Percentiles rank a stretch among this genome's conserved stretches.
These are phyloP conservation scores for Wolfiporia cocos DNA, from an alignment of 1,284 basidiomycete species.

Conservation along the genomic window DNA sequence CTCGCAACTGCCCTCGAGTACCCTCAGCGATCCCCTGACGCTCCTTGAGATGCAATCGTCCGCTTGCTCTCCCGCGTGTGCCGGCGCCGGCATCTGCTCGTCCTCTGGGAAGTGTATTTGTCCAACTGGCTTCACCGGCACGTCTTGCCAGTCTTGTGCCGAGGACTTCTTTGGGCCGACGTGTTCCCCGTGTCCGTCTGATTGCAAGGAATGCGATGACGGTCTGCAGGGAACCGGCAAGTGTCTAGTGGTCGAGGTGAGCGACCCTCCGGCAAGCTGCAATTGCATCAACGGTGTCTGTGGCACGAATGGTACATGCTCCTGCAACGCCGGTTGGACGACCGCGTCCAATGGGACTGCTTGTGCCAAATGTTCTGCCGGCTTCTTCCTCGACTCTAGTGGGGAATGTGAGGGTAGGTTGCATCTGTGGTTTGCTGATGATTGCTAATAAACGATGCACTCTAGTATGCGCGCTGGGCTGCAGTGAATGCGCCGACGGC, in stretches of 20 bases:
- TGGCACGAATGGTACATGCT: slow-evolving; percentile 56
- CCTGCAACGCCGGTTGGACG: slow-evolving; percentile 74
- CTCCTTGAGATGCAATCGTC: slow-evolving; percentile 64
- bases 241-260: slow-evolving; percentile 48
- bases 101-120: slow-evolving; percentile 65
- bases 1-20: slow-evolving; percentile 49
- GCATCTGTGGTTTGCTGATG: not conserved
- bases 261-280: slow-evolving; percentile 55
- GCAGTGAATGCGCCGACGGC: slow-evolving; percentile 56
- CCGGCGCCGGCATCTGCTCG: slow-evolving; percentile 64
- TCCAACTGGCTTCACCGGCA: slow-evolving; percentile 64
- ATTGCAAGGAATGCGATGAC: slow-evolving; percentile 66
- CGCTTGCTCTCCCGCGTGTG: slow-evolving; percentile 65
- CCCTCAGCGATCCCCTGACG: slow-evolving; percentile 39
- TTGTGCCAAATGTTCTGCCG: slow-evolving; percentile 65
- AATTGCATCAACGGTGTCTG: slow-evolving; percentile 77
- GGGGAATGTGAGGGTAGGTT: slow-evolving; percentile 68
- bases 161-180: slow-evolving; percentile 65
- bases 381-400: slow-evolving; percentile 64
- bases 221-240: slow-evolving; percentile 69
- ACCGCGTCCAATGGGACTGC: slow-evolving; percentile 61
- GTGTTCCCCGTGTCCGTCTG: slow-evolving; percentile 62
- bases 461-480: slow-evolving; percentile 64
- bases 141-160: slow-evolving; percentile 71
- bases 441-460: slow-evolving; percentile 17